phyloP scores from a whole-genome alignment of 805 yeast species.

The Teunomyces barrocoloradensis region DNA sequence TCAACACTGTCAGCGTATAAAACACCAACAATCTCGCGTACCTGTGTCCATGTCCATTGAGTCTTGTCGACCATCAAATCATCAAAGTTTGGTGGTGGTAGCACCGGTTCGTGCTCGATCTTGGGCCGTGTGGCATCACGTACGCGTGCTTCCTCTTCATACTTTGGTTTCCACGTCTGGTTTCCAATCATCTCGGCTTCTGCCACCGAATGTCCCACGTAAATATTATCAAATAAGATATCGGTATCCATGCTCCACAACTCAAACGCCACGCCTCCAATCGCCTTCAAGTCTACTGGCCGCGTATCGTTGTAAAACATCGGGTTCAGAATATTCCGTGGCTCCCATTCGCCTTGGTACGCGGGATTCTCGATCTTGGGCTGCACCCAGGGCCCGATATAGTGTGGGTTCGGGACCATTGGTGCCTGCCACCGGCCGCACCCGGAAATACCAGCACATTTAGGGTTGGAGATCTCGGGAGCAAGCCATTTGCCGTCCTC shows the following conservation, averaged over 20 bases:
- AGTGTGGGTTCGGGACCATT: conserved; percentile 61
- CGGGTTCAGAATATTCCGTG: conserved; percentile 67
- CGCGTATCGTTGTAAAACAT: conserved; percentile 54
- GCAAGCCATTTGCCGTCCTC: conserved; percentile 86
- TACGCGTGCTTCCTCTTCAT: conserved; percentile 46
- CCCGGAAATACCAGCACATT: conserved; percentile 57
- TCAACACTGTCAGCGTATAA: conserved; percentile 24
- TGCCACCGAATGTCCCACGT: conserved; percentile 75
- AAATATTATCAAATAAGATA: conserved; percentile 77
- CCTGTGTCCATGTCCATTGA: conserved; percentile 12
- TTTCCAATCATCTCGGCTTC: conserved; percentile 88
- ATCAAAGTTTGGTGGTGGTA: conserved; percentile 44
- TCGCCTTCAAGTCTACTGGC: conserved; percentile 59
- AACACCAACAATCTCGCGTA: conserved; percentile 15
- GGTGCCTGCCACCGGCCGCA: conserved; percentile 85
- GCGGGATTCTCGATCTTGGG: conserved; percentile 71
- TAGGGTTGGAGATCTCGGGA: conserved; percentile 70
- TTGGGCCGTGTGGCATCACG: conserved; percentile 42
- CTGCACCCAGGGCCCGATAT: conserved; percentile 75
- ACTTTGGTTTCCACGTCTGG: conserved; percentile 60
- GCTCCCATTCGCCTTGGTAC: conserved; percentile 77
- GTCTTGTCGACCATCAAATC: conserved; percentile 25
- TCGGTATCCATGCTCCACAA: conserved; percentile 82
- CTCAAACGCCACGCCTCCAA: conserved; percentile 85
- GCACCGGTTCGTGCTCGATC: conserved; percentile 38